Evolutionary conservation across 2,329 filamentous ascomycete genomes (phyloP).

Genomic region (Nemania sp.): DNA sequence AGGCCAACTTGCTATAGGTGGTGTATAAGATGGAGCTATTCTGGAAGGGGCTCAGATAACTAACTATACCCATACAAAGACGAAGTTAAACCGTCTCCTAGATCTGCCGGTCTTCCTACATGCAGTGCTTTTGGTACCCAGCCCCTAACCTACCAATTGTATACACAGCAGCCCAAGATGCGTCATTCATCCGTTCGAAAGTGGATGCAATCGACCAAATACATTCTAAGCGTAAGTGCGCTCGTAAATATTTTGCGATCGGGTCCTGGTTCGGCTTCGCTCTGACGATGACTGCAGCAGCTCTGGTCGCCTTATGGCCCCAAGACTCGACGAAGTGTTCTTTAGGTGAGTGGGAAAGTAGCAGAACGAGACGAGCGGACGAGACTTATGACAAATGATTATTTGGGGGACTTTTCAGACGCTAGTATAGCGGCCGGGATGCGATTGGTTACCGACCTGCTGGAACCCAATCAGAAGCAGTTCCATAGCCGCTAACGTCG

Average conservation of each 20-base stretch:
- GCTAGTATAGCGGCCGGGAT: neutral
- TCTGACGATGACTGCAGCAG: constrained; percentile 8
- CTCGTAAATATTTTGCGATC: constrained; percentile 23
- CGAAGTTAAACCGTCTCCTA: neutral
- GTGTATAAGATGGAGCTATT: neutral
- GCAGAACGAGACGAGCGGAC: neutral
- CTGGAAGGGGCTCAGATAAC: constrained; percentile 10
- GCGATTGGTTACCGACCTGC: constrained; percentile 48
- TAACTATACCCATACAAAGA: neutral
- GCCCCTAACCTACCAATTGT: no score
- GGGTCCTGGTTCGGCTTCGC: constrained; percentile 5
- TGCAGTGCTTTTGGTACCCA: neutral
- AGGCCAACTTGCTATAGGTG: constrained; percentile 3
- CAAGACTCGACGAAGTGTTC: neutral
- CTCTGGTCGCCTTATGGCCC: constrained; percentile 21
- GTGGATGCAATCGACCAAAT: constrained; percentile 19
- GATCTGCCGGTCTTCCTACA: neutral
- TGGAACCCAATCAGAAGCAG: constrained; percentile 39
- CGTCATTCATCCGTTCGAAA: neutral
- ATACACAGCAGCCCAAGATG: neutral
- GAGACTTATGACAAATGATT: constrained; percentile 38
- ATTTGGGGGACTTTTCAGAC: constrained; percentile 16
- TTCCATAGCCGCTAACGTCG: constrained; percentile 31
- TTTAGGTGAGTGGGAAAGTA: constrained; percentile 5
- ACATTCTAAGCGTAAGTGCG: constrained; percentile 4